Evolutionary conservation across 2,329 filamentous ascomycete genomes (phyloP), one percentile per base, ranked within the genome.

Genomic region (Exophiala dermatitidis): DNA sequence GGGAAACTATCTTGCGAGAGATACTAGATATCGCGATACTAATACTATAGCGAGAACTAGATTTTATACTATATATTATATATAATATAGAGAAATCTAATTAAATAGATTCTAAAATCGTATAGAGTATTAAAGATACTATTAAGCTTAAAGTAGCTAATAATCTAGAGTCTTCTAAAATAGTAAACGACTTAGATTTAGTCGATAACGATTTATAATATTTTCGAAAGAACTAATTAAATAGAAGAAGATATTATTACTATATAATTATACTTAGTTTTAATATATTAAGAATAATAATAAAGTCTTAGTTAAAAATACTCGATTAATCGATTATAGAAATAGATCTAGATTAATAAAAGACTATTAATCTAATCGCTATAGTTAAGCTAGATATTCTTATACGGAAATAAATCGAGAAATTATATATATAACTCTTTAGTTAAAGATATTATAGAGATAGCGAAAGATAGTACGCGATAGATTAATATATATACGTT

Each of bases 391-490:
- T 52, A 66, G 60, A 54, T 53, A 53, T 3, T 57, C 40, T 9
- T 60, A 61, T 30, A 54, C 59, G 6, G 53, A 50, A 28, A 59
- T 65, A 30, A 9, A 53, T 6, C 59, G 63, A 1, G 64, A 67
- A 2, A 19, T 52, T 64, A 64, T 19, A 64, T 62, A 2, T 64
- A 67, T 33, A 59, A 57, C 1, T 50, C 61, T 6, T 38, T 37
- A 1, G 61, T 65, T 36, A 64, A 57, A 2, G 67, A 67, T 1
- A 83, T 85, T 32, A 72, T 65, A 12, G 79, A 80, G 2, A 68
- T 67, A 4, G 62, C 58, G 1, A 62, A 62, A 0, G 43, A 66
- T 1, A 80, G 81, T 0, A 77, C 79, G 0, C 78, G 71, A 33
- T 38, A 31, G 19, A 5, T 2, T 50, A 40, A 4, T 68, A 71